Conservation (phyloP, 2,329 filamentous ascomycete species). For the Ophiostoma triangulosporum region DNA sequence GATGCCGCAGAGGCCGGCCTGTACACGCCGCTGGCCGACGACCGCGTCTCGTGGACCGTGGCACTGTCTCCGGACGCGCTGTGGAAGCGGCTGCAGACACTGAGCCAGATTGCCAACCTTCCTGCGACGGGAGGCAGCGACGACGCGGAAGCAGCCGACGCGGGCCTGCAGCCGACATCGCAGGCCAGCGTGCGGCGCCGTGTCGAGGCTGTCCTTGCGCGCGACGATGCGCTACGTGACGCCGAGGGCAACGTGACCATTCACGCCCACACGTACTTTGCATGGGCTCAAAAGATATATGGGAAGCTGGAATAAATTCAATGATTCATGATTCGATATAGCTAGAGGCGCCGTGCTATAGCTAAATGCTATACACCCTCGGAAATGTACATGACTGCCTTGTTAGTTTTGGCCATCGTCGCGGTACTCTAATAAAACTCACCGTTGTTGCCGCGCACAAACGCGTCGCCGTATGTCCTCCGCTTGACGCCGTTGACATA, state of each 20-base stretch:
- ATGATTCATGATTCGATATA: background rate
- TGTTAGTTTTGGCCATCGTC: no score
- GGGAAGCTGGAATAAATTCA: constrained; percentile 19
- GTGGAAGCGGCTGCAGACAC: constrained; percentile 50
- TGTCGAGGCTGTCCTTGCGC: constrained; percentile 42
- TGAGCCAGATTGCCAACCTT: constrained; percentile 51
- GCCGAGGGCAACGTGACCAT: constrained; percentile 47
- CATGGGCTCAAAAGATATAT: constrained; percentile 39
- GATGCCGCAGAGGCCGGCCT: constrained; percentile 24
- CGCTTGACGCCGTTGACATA: constrained; percentile 74
- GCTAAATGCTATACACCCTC: constrained; percentile 44
- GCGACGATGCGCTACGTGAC: constrained; percentile 43
- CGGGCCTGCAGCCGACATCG: constrained; percentile 15
- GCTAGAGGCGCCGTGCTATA: background rate
- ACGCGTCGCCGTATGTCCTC: constrained; percentile 82
- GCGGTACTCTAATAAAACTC: constrained; percentile 26
- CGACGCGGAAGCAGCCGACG: constrained; percentile 16
- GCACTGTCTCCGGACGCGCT: constrained; percentile 45
- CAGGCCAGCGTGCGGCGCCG: constrained; percentile 33
- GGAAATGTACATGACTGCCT: constrained; percentile 55
- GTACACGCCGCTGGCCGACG: constrained; percentile 50
- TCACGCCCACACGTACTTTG: constrained; percentile 50
- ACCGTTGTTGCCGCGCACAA: constrained; percentile 91
- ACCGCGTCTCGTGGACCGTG: constrained; percentile 41
- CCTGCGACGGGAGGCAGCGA: constrained; percentile 29